These are phyloP conservation scores for Bacidia gigantensis DNA, from an alignment of 495 filamentous ascomycete species.

Conservation along the genomic window DNA sequence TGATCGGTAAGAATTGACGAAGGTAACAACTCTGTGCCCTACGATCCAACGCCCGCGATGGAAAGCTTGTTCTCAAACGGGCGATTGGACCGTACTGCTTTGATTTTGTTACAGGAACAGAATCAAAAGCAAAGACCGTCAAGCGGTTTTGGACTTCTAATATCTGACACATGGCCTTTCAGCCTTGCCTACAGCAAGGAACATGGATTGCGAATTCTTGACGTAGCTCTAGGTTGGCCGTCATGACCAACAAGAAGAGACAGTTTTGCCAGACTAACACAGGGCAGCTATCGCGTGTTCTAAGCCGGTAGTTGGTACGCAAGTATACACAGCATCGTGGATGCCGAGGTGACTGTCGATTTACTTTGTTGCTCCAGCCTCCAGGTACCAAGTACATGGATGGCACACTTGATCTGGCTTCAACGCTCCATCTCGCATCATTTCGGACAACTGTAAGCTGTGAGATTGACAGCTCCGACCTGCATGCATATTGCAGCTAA, in stretches of 20 bases:
- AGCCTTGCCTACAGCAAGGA: neutral
- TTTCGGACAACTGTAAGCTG: neutral
- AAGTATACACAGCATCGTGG: neutral
- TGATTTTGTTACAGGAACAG: neutral
- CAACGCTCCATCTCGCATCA: neutral
- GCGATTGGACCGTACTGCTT: neutral
- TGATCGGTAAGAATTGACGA: neutral
- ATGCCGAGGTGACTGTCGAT: neutral
- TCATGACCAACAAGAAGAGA: too few species aligned
- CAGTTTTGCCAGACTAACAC: too few species aligned
- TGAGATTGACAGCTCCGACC: constrained; percentile 1
- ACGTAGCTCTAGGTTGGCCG: too few species aligned
- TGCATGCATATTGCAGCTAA: neutral
- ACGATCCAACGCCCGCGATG: neutral
- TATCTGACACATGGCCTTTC: neutral
- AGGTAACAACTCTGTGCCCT: neutral
- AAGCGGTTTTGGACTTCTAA: neutral
- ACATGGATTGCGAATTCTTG: neutral
- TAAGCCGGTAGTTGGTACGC: neutral
- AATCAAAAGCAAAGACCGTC: neutral
- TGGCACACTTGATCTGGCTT: neutral
- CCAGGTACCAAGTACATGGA: neutral
- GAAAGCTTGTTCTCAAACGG: neutral
- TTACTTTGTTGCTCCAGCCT: neutral
- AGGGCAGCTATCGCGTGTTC: too few species aligned